Base-by-base conservation (phyloP, 306 rosid genomes). In the Glycyrrhiza uralensis region DNA sequence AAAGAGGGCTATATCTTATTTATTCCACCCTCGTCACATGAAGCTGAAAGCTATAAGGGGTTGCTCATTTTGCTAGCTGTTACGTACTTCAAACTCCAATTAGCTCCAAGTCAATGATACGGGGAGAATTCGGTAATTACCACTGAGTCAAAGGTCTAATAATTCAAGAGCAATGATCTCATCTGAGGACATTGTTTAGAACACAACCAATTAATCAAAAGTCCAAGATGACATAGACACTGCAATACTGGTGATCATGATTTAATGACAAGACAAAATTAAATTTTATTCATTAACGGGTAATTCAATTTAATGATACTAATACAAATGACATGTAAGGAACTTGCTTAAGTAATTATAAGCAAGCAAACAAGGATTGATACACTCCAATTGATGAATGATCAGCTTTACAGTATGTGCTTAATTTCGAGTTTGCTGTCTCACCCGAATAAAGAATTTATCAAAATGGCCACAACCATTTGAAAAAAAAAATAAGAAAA, bases 311-410 rank as follows among this genome's bases (percentile, higher is more conserved):
- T 3, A 52, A 56, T 54, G n/a, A 20, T 67, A 41, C 45, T 24
- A 17, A 39, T 19, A 74, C 62, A 46, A n/a, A 47, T 6, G 51
- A 45, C 19, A 60, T 57, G 8, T 71, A 51, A 71, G 22, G 44
- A 86, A 90, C 90, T 90, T 86, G 88, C 88, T 84, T 73, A 56
- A 46, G 60, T 49, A 77, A 35, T 69, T 22, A n/a, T n/a, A 80
- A 84, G 88, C 92, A 90, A 88, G 93, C 86, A 88, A 88, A 90
- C 87, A 87, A 76, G 74, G 76, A 42, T 28, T 42, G 22, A 20
- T 54, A 56, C 78, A 46, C 38, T 51, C 69, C 7, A 58, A 62
- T 68, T 15, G 46, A 70, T 65, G 47, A 66, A 65, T 38, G 38
- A 56, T 55, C 54, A 58, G 55, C 69, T 78, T 75, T 72, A 75